These are phyloP conservation scores for Botryotinia calthae DNA, from an alignment of 2,329 filamentous ascomycete genomes.

Conservation along the genomic window DNA sequence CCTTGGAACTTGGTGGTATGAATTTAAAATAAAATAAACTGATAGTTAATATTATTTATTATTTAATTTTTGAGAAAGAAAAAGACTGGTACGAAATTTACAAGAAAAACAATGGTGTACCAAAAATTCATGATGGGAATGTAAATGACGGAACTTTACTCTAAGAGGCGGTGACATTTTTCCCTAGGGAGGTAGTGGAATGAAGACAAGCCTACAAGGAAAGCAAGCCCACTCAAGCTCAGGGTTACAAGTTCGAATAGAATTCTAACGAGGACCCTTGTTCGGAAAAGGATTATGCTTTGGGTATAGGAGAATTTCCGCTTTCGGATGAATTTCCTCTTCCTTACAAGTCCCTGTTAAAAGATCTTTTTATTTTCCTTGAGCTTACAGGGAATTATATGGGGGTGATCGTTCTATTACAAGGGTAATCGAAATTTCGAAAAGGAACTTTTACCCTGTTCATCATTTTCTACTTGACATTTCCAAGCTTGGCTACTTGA, in stretches of 20 bases:
- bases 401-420: constrained; percentile 17
- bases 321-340: constrained; percentile 11
- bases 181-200: constrained; percentile 10
- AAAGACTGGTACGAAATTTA: background rate
- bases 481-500: background rate
- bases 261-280: constrained; percentile 9
- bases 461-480: background rate
- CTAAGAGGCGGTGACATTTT: constrained; percentile 19
- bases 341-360: background rate
- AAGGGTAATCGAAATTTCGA: constrained; percentile 14
- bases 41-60: constrained; percentile 4
- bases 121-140: constrained; percentile 12
- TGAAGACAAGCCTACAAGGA: constrained; percentile 1
- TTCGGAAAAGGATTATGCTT: background rate
- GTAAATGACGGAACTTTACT: constrained; percentile 13
- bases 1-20: background rate
- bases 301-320: constrained; percentile 11
- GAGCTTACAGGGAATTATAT: constrained; percentile 14
- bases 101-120: constrained; percentile 1
- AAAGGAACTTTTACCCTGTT: constrained; percentile 2
- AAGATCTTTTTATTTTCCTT: constrained; percentile 19
- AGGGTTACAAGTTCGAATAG: constrained; percentile 10
- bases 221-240: constrained; percentile 11
- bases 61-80: background rate
- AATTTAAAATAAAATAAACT: background rate